Evolutionary conservation across 495 filamentous ascomycete genomes (phyloP).

Genomic region (Darksidea phi): DNA sequence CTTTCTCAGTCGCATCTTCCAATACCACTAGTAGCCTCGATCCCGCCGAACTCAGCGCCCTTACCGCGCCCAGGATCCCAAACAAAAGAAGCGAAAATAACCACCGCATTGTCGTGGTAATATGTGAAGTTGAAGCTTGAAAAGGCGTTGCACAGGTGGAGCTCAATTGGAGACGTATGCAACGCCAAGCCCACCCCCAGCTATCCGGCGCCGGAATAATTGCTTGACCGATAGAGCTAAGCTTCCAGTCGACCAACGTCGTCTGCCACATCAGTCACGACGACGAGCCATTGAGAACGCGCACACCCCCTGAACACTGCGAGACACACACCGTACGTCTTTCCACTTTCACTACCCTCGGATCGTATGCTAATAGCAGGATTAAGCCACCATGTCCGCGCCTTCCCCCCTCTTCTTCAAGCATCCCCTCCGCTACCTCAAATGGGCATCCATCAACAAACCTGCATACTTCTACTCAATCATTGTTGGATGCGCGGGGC

Average conservation of each 20-base stretch:
- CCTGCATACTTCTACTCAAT: slow-evolving; percentile 87
- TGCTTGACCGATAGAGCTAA: neutral
- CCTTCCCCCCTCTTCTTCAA: slow-evolving; percentile 73
- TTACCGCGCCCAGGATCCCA: slow-evolving; percentile 61
- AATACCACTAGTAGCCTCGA: slow-evolving; percentile 80
- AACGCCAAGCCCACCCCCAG: slow-evolving; percentile 26
- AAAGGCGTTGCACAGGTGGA: neutral
- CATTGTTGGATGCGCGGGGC: slow-evolving; percentile 68
- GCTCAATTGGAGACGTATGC: slow-evolving; percentile 35
- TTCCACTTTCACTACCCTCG: neutral
- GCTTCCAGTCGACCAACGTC: neutral
- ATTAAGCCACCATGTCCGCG: slow-evolving; percentile 17
- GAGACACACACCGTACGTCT: too few species aligned
- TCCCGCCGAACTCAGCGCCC: slow-evolving; percentile 77
- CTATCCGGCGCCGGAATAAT: slow-evolving; percentile 14
- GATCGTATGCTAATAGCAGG: neutral
- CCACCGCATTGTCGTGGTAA: slow-evolving; percentile 67
- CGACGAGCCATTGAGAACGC: neutral
- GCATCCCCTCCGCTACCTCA: slow-evolving; percentile 74
- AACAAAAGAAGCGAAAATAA: slow-evolving; percentile 67
- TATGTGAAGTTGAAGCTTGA: neutral
- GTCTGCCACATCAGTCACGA: neutral
- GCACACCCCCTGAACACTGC: neutral
- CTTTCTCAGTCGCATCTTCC: slow-evolving; percentile 77
- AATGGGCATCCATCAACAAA: slow-evolving; percentile 80